Evolutionary conservation across 1,284 basidiomycete genomes (phyloP), one percentile per base, ranked within the genome.

Genomic region (Cryptococcus sp.): DNA sequence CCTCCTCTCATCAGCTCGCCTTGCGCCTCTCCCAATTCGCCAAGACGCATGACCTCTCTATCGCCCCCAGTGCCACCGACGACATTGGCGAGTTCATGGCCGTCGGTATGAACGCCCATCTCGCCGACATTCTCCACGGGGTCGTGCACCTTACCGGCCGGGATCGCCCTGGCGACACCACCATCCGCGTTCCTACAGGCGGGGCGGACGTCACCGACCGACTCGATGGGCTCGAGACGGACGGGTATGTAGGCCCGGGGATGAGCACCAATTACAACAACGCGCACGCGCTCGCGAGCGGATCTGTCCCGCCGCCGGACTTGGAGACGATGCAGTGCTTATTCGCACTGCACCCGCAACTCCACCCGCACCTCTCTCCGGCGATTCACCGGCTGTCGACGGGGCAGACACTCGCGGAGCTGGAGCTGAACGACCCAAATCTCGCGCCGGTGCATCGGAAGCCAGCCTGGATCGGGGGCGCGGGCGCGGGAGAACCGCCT

Each of bases 61-160:
- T 74, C 2, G 44, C 68, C 1, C 54, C 64, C 3, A 70, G 70
- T 16, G 55, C 62, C 1, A 48, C 59, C 12, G 53, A 53, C 24
- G 71, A 72, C 11, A 62, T 74, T 15, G 75, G 75, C 56, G 71
- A 76, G 53, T 76, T 77, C 58, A 61, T 77, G 55, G 70, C 72
- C 4, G 61, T 76, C 9, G 75, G 73, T 0, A 57, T 76, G 35
- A 70, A 75, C 53, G 58, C 67, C 13, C 71, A 75, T 45, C 55
- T 77, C 1, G 62, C 58, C 39, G 70, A 74, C 46, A 58, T 75
- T 7, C 47, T 75, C 8, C 69, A 74, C 52, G 55, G 58, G 12
- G 39, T 70, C 9, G 67, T 71, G 1, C 72, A 71, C 46, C 52
- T 75, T 15, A 71, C 68, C 0, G 69, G 63, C 0, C 61, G 60